These are phyloP conservation scores for Avena insularis DNA, from an alignment of 176 grass and related monocot species.

Conservation along the genomic window DNA sequence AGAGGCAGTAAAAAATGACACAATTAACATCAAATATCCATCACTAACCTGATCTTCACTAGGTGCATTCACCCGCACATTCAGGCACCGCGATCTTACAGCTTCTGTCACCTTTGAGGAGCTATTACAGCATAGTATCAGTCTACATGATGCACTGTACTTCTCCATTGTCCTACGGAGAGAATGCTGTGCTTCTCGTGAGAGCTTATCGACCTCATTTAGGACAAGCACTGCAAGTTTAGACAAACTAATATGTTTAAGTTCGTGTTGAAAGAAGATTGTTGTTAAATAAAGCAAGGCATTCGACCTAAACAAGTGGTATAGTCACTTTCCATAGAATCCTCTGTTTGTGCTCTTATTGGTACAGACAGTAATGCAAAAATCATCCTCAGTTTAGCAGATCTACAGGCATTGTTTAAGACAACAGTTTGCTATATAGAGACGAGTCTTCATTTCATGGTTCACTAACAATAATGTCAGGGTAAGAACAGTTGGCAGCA, in stretches of 20 bases:
- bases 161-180: slow-evolving; percentile 98
- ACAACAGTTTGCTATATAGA: not conserved
- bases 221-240: slow-evolving; percentile 77
- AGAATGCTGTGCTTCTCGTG: slow-evolving; percentile 96
- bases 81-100: slow-evolving; percentile 92
- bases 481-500: not conserved
- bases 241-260: slow-evolving; percentile 14
- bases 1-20: not conserved
- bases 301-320: slow-evolving; percentile 1
- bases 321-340: not conserved
- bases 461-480: not conserved
- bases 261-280: not conserved
- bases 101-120: slow-evolving; percentile 99
- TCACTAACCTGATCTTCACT: slow-evolving; percentile 82
- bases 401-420: not conserved
- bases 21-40: not conserved
- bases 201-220: slow-evolving; percentile 98
- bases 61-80: slow-evolving; percentile 84
- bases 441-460: not conserved
- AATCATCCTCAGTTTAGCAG: not conserved
- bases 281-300: slow-evolving; percentile 15
- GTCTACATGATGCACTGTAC: slow-evolving; percentile 87
- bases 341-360: not conserved
- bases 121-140: slow-evolving; percentile 96
- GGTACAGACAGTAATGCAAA: not conserved